Evolutionary conservation across 495 filamentous ascomycete species (phyloP).

Genomic region (Echria macrotheca): DNA sequence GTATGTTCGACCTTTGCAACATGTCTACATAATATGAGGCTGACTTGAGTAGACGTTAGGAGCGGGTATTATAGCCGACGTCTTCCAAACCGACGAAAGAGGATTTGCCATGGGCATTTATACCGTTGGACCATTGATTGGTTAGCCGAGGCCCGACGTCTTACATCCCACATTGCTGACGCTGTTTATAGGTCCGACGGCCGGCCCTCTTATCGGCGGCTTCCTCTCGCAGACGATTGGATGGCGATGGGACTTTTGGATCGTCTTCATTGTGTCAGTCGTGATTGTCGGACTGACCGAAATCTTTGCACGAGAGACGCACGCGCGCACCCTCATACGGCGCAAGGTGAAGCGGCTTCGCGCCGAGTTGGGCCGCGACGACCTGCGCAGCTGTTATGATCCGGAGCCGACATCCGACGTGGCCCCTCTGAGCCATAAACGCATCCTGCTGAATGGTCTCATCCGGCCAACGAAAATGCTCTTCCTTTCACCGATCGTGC

Average conservation of each 20-base stretch:
- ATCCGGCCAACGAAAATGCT: constrained; percentile 54
- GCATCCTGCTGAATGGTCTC: constrained; percentile 37
- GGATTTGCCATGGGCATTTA: constrained; percentile 54
- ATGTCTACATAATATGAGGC: too few relatives aligned
- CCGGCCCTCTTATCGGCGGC: constrained; percentile 50
- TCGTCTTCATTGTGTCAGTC: constrained; percentile 47
- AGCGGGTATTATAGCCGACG: constrained; percentile 52
- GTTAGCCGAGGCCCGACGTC: constrained; percentile 26
- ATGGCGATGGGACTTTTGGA: constrained; percentile 61
- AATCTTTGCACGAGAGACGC: constrained; percentile 50
- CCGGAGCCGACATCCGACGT: too few relatives aligned
- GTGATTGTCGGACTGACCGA: constrained; percentile 37
- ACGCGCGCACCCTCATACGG: constrained; percentile 46
- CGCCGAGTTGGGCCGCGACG: constrained; percentile 28
- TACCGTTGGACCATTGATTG: constrained; percentile 37
- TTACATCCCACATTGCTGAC: constrained; percentile 29
- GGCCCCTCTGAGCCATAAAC: constrained; percentile 13
- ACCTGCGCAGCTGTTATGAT: constrained; percentile 35
- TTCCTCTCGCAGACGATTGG: constrained; percentile 49
- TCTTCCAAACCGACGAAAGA: constrained; percentile 50
- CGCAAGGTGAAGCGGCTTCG: constrained; percentile 43
- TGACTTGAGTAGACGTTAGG: constrained; percentile 36
- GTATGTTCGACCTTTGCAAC: constrained; percentile 9
- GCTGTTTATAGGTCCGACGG: constrained; percentile 35
- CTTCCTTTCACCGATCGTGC: constrained; percentile 57